Percentiles rank a stretch among this genome's conserved stretches.
Conservation (phyloP, 129 eudicot genomes). For the Rutidosis leptorrhynchoides region DNA sequence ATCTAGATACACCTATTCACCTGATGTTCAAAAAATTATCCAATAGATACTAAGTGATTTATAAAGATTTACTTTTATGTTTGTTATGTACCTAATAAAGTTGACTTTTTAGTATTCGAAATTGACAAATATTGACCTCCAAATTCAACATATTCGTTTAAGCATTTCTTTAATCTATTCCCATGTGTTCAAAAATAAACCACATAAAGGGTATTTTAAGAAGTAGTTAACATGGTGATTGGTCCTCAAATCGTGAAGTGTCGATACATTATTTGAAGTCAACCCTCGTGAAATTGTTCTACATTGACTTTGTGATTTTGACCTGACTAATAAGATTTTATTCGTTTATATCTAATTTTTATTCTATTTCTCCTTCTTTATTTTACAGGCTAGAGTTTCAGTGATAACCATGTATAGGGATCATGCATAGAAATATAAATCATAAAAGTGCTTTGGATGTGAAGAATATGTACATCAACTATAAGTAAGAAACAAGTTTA, state of each 20-base stretch:
- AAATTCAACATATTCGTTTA: conserved; percentile 21
- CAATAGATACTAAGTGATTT: conserved; percentile 11
- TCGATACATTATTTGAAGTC: conserved; percentile 29
- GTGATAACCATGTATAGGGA: background rate
- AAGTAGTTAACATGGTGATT: conserved; percentile 4
- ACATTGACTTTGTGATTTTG: conserved; percentile 21
- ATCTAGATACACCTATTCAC: conserved; percentile 25
- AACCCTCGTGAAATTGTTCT: conserved; percentile 27
- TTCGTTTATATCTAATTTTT: conserved; percentile 2
- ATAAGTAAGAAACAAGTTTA: background rate
- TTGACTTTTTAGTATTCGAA: conserved; percentile 28
- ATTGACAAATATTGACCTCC: conserved; percentile 31
- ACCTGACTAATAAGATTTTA: background rate
- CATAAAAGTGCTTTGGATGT: background rate
- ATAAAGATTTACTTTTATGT: conserved; percentile 24
- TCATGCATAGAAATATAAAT: background rate
- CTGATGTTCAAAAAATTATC: conserved; percentile 19
- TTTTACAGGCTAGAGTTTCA: background rate
- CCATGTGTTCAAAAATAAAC: conserved; percentile 23
- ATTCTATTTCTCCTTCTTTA: background rate
- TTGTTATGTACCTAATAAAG: conserved; percentile 27
- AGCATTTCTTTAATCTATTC: conserved; percentile 11
- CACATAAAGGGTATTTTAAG: conserved; percentile 27
- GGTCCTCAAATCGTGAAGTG: conserved; percentile 15
- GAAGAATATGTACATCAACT: background rate